Percentiles rank a stretch among this genome's conserved stretches.
Evolutionary conservation across 1,139 yeast genomes (phyloP).

Genomic region (Pichia sp.): DNA sequence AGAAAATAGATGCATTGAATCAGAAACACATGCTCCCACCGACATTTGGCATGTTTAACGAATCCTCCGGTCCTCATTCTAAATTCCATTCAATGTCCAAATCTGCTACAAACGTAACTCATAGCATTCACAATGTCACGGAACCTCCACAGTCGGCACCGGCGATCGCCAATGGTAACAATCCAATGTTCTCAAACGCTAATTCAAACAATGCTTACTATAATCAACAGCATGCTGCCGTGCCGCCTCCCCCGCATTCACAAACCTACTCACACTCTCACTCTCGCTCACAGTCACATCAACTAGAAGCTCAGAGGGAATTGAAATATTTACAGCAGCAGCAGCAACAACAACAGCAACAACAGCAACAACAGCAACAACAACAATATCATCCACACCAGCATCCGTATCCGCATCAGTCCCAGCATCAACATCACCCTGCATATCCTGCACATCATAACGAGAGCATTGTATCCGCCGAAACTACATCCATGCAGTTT

Average conservation of each 20-base stretch:
- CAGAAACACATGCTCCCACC: conserved; percentile 17
- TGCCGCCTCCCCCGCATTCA: background rate
- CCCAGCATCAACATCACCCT: conserved; percentile 4
- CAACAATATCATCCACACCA: conserved; percentile 15
- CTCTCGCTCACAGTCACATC: conserved; percentile 4
- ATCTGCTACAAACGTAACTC: conserved; percentile 3
- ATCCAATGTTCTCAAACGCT: background rate
- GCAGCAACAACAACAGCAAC: conserved; percentile 8
- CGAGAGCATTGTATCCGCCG: background rate
- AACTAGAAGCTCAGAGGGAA: conserved; percentile 10
- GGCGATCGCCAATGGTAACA: background rate
- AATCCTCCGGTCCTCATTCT: background rate
- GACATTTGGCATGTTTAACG: conserved; percentile 15
- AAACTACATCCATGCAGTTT: background rate
- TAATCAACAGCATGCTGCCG: too few species aligned
- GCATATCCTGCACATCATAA: background rate
- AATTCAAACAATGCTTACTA: too few species aligned
- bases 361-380: conserved; percentile 14
- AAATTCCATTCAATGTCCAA: conserved; percentile 4
- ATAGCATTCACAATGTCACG: background rate
- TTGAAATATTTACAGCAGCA: conserved; percentile 11
- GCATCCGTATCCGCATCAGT: background rate
- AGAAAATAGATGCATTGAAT: background rate
- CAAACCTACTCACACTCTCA: background rate
- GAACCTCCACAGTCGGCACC: conserved; percentile 1